Evolutionary conservation across 2,329 filamentous ascomycete genomes (phyloP), one percentile per base, ranked within the genome.

Genomic region (Pseudocercospora fijiensis): DNA sequence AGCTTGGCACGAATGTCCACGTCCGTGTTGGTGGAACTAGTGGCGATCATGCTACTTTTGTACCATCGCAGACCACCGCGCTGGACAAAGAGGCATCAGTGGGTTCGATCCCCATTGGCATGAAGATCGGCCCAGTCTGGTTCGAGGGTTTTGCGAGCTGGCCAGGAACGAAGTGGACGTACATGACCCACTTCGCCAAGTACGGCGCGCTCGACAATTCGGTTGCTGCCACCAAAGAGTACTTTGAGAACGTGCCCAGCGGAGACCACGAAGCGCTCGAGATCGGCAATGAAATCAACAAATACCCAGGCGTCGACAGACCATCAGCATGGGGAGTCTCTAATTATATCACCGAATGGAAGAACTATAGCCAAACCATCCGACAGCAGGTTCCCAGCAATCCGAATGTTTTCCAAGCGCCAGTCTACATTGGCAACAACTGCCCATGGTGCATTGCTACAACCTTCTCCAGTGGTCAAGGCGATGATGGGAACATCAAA

Each of bases 11-110:
- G 18, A 45, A 57, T 6, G 65, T 67, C 5, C 41, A 62, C 10
- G 61, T 67, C n/a, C 62, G 65, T n/a, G 62, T 64, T 22, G 65
- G 65, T 1, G 65, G 65, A 20, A 64, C 65, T 3, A 64, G 62
- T 20, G 65, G 58, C n/a, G 65, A 67, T 26, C 61, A 60, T 57
- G 56, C 62, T 3, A 61, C 45, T 1, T 67, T 57, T 47, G 26
- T 52, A 13, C 52, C 65, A 3, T 27, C 27, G 18, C 65, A 67
- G 33, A 61, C 26, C 7, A 60, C 37, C 9, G 37, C 57, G 22
- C 37, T 33, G 26, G 45, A 60, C 57, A 33, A 33, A n/a, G 27
- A 51, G 28, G 41, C 37, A 13, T 10, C 59, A 45, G 49, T 24
- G n/a, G 52, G 52, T 9, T 9, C 13, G 4, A 37, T 56, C 13